Base-by-base conservation (phyloP, 2,329 filamentous ascomycete genomes). In the Ustilaginoidea virens region DNA sequence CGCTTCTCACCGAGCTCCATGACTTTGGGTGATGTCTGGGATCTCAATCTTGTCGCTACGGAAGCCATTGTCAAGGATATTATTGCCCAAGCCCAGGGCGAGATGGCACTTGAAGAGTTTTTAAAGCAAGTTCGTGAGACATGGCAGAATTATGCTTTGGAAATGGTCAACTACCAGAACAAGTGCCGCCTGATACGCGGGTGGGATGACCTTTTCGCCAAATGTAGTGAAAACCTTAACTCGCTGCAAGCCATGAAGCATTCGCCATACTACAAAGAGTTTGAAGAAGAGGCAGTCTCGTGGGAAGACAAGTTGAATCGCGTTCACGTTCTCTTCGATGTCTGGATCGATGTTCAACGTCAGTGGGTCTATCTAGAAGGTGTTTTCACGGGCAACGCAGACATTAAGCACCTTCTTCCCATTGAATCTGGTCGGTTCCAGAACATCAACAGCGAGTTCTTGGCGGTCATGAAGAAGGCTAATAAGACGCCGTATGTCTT, bases 321-420 rank as follows among this genome's bases (percentile, higher is more conserved):
- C 25, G 85, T 98, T 3, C 90, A 98, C 49, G 83, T 98, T 11
- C 68, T 98, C 7, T 98, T 99, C 46, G 90, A 99, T 51, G 86
- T 98, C 11, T 99, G 92, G 92, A 98, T 98, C 43, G 92, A 98
- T 55, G 92, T 99, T n/a, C 90, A 99, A 53, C 79, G 92, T 36
- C 90, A 98, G 58, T 99, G 90, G 90, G 90, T 98, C 6, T 99
- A 99, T 51, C 71, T 99, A 5, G 92, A 99, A 56, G 90, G 90
- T 40, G 90, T 99, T 19, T 99, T 99, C 50, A 94, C 87, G 1
- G 90, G 90, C 34, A 99, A 98, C 48, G 87, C 83, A 22, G 90
- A 99, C 47, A 98, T 99, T 63, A 98, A 96, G 57, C 87, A 96
- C 51, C 64, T 99, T 29, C 69, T 99, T 14, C 92, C 92, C 4